phyloP scores from a whole-genome alignment of 2,329 filamentous ascomycete species.

The Sporothrix luriei region DNA sequence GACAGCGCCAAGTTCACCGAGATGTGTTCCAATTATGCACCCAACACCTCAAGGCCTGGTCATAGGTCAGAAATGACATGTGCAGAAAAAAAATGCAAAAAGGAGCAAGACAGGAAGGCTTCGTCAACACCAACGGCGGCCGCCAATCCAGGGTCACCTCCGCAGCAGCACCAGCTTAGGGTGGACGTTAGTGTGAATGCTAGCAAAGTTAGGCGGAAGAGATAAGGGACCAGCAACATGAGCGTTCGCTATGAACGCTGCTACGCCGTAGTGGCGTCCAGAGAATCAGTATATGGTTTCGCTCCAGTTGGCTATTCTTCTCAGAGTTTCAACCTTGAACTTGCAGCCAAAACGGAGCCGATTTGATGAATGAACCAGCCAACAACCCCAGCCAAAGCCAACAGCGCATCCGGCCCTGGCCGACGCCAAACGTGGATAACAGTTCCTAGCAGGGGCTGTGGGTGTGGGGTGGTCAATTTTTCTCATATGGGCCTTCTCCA shows the following conservation, averaged over 20 bases:
- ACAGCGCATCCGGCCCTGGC: slow-evolving; percentile 12
- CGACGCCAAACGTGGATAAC: not conserved
- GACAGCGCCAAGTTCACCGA: slow-evolving; percentile 6
- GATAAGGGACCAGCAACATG: not conserved
- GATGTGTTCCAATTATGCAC: not conserved
- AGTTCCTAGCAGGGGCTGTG: not conserved
- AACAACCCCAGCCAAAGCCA: not conserved
- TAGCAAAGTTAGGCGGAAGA: slow-evolving; percentile 9
- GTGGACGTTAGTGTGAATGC: not conserved
- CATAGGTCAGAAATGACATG: no score
- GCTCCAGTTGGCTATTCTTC: no score
- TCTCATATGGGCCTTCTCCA: slow-evolving; percentile 10
- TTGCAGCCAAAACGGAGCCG: not conserved
- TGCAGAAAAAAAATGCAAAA: slow-evolving; percentile 5
- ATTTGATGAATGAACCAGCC: not conserved
- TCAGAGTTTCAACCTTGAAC: no score
- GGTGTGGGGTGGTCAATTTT: not conserved
- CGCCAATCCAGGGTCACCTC: not conserved
- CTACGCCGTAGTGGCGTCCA: not conserved
- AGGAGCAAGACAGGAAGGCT: slow-evolving; percentile 13
- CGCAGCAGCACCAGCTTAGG: not conserved
- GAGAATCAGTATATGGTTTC: no score
- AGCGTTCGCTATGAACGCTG: not conserved
- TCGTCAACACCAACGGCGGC: not conserved
- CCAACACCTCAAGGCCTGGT: not conserved